phyloP scores from a whole-genome alignment of 306 rosid species.

The Oemleria cerasiformis region DNA sequence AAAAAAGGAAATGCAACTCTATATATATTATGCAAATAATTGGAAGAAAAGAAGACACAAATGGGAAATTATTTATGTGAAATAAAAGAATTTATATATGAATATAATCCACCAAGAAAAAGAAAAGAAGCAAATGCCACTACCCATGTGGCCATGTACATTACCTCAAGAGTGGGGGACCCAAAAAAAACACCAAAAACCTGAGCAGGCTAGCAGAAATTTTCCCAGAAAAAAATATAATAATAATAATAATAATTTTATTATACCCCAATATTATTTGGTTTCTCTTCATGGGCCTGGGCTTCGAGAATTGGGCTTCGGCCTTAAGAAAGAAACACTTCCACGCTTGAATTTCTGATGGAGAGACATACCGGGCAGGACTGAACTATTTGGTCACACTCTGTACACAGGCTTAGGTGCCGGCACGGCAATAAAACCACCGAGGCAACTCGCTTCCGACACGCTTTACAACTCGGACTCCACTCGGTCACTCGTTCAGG shows the following conservation, averaged over 20 bases:
- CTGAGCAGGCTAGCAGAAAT: slow-evolving; percentile 12
- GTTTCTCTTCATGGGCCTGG: slow-evolving; percentile 28
- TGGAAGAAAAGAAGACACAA: neutral
- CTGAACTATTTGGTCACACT: slow-evolving; percentile 58
- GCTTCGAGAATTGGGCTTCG: slow-evolving; percentile 33
- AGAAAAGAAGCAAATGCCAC: slow-evolving; percentile 34
- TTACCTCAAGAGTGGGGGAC: slow-evolving; percentile 32
- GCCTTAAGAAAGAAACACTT: slow-evolving; percentile 61
- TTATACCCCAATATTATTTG: slow-evolving; percentile 26
- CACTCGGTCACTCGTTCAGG: slow-evolving; percentile 46
- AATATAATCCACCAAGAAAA: slow-evolving; percentile 37
- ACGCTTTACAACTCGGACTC: slow-evolving; percentile 70
- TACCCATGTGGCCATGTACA: slow-evolving; percentile 60
- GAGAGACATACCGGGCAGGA: slow-evolving; percentile 76
- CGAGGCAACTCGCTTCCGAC: slow-evolving; percentile 64
- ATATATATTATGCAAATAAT: too few species aligned
- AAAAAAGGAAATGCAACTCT: too few species aligned
- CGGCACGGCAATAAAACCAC: slow-evolving; percentile 83
- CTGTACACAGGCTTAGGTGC: slow-evolving; percentile 67
- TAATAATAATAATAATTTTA: neutral
- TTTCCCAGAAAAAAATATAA: neutral
- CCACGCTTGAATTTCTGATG: slow-evolving; percentile 64
- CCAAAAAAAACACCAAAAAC: neutral
- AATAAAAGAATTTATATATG: slow-evolving; percentile 63
- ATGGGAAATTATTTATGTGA: slow-evolving; percentile 15